Evolutionary conservation across 768 basidiomycete species (phyloP).

Genomic region (Jaapia argillacea): DNA sequence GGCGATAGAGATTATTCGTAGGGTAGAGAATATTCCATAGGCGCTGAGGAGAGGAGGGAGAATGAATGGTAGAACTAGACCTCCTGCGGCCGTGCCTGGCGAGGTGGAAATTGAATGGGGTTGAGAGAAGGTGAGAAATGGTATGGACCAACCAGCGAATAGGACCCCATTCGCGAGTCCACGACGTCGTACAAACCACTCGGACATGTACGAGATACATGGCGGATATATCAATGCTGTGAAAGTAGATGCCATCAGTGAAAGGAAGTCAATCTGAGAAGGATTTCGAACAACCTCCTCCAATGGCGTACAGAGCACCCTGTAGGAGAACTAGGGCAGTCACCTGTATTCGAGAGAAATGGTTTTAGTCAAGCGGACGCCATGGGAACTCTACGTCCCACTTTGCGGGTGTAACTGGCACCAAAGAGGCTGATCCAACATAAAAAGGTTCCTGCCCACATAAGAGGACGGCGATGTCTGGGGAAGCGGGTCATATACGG

Average conservation of each 20-base stretch:
- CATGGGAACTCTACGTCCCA: conserved; percentile 2
- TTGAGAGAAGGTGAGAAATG: too few species aligned
- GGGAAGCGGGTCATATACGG: conserved; percentile 16
- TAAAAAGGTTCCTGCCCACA: conserved; percentile 15
- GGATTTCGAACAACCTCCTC: conserved; percentile 14
- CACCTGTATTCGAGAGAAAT: conserved; percentile 10
- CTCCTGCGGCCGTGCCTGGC: conserved; percentile 18
- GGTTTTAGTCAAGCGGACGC: conserved; percentile 1
- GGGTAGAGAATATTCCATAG: conserved; percentile 14
- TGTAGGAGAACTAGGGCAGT: conserved; percentile 15
- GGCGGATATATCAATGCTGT: conserved; percentile 19
- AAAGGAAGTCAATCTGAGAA: background rate
- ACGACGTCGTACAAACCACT: conserved; percentile 22
- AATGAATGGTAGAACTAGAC: conserved; percentile 17
- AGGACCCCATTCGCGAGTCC: conserved; percentile 23
- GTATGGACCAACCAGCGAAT: conserved; percentile 14
- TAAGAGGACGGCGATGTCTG: conserved; percentile 10
- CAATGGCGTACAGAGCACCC: conserved; percentile 22
- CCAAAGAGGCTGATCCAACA: conserved; percentile 17
- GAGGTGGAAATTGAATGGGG: background rate
- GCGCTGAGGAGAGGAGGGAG: conserved; percentile 15
- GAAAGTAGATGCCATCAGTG: background rate
- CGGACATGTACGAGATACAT: conserved; percentile 18
- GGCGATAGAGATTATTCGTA: conserved; percentile 17
- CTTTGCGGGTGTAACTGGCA: conserved; percentile 18